Evolutionary conservation across 1,284 basidiomycete genomes (phyloP), one percentile per base, ranked within the genome.

Genomic region (Vanrija sp.): DNA sequence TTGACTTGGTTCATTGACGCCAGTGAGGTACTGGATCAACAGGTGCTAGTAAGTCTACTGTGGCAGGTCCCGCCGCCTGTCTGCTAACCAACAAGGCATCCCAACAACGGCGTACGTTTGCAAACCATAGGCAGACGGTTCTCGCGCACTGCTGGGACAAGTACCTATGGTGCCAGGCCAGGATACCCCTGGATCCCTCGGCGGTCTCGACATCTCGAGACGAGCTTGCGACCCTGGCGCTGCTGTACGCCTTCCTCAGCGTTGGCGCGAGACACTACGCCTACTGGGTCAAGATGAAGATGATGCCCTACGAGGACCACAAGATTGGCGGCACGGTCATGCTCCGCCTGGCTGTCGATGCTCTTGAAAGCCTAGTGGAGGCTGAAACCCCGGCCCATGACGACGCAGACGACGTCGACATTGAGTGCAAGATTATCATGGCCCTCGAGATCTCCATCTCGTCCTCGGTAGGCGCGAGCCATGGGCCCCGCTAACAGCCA

Each of bases 1-100:
- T 35, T 56, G 27, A 52, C 54, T 20, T 56, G 54, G 54, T 56
- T 56, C 35, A 56, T 56, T n/a, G 46, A 51, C 19, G 54, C 54
- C 3, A 48, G 41, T 12, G 54, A 56, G 25, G 50, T 49, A 2
- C 37, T 51, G 39, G 54, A 52, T 25, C 31, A 42, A n/a, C 50
- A 56, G 18, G 44, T 54, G 15, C 23, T 43, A 8, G 12, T 23
- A 16, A 14, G 31, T n/a, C 1, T 7, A 23, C n/a, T n/a, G n/a
- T 9, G 12, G 19, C 39, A 22, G n/a, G n/a, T n/a, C n/a, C n/a
- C 20, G 14, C 2, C 18, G 15, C 9, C 41, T 25, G 15, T 8
- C 8, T 12, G 31, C 12, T 31, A 14, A 31, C 31, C 31, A 12
- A 14, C 18, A 31, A 52, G 31, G 23, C 37, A 14, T 52, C 54